phyloP scores from a whole-genome alignment of 768 basidiomycete species.

The Pleurotus eryngii region DNA sequence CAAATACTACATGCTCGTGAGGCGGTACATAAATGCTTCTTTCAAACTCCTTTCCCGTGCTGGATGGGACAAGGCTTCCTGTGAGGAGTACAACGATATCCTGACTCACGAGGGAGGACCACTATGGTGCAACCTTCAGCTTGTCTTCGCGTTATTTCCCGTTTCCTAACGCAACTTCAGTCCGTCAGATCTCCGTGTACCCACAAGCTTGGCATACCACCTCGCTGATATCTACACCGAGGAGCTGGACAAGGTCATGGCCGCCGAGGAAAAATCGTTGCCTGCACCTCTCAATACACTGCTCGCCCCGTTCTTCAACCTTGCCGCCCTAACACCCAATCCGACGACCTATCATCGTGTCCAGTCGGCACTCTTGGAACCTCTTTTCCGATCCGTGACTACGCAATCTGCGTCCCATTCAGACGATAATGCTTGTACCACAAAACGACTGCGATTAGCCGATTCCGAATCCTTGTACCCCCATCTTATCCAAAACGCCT shows the following conservation, averaged over 20 bases:
- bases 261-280: conserved; percentile 19
- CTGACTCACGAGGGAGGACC: conserved; percentile 71
- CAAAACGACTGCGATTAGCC: conserved; percentile 45
- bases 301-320: conserved; percentile 61
- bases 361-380: conserved; percentile 62
- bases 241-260: conserved; percentile 75
- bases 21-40: conserved; percentile 82
- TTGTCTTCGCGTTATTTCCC: background rate
- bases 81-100: conserved; percentile 66
- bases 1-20: conserved; percentile 95
- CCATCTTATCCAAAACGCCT: conserved; percentile 52
- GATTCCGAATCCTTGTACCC: conserved; percentile 31
- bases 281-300: conserved; percentile 49
- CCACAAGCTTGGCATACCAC: conserved; percentile 79
- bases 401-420: conserved; percentile 26
- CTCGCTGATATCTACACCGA: conserved; percentile 86
- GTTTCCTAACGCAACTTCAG: conserved; percentile 31
- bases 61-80: conserved; percentile 59
- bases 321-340: conserved; percentile 67
- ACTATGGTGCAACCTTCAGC: conserved; percentile 56
- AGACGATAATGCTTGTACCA: conserved; percentile 36
- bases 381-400: conserved; percentile 58
- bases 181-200: conserved; percentile 67
- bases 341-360: conserved; percentile 71
- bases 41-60: conserved; percentile 74